Conservation (phyloP, 2,329 filamentous ascomycete species). For the Chaetomium sp. region DNA sequence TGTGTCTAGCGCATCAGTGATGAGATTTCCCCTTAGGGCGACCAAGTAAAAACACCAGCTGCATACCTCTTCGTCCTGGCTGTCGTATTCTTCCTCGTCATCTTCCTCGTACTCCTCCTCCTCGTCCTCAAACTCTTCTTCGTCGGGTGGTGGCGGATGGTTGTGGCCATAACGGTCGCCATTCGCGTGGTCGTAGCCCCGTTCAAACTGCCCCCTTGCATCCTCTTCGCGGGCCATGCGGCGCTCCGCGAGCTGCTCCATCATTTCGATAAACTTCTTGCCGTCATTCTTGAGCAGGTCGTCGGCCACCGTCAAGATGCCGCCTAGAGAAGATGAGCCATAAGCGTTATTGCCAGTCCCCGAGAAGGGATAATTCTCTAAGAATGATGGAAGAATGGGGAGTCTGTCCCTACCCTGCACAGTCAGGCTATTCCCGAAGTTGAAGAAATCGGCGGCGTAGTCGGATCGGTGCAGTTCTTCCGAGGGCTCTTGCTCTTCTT, state of each 20-base stretch:
- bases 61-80: slow-evolving; percentile 74
- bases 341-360: slow-evolving; percentile 37
- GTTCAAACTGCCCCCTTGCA: slow-evolving; percentile 66
- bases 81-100: slow-evolving; percentile 63
- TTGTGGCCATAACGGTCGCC: slow-evolving; percentile 66
- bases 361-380: slow-evolving; percentile 36
- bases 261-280: slow-evolving; percentile 99
- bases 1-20: slow-evolving; percentile 49
- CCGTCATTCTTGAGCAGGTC: slow-evolving; percentile 98
- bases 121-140: slow-evolving; percentile 73
- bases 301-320: slow-evolving; percentile 97
- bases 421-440: slow-evolving; percentile 95
- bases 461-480: slow-evolving; percentile 60
- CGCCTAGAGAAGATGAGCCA: slow-evolving; percentile 64
- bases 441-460: slow-evolving; percentile 84
- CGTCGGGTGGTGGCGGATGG: slow-evolving; percentile 74
- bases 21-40: not conserved
- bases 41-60: not conserved
- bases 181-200: slow-evolving; percentile 58
- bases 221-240: slow-evolving; percentile 97
- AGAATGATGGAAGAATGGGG: slow-evolving; percentile 43
- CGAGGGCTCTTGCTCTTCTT: slow-evolving; percentile 58
- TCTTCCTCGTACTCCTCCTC: slow-evolving; percentile 61
- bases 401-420: slow-evolving; percentile 72
- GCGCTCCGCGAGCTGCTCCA: slow-evolving; percentile 97